These are phyloP conservation scores for Aspergillus olivimuriae DNA, from an alignment of 495 filamentous ascomycete species.

Conservation along the genomic window DNA sequence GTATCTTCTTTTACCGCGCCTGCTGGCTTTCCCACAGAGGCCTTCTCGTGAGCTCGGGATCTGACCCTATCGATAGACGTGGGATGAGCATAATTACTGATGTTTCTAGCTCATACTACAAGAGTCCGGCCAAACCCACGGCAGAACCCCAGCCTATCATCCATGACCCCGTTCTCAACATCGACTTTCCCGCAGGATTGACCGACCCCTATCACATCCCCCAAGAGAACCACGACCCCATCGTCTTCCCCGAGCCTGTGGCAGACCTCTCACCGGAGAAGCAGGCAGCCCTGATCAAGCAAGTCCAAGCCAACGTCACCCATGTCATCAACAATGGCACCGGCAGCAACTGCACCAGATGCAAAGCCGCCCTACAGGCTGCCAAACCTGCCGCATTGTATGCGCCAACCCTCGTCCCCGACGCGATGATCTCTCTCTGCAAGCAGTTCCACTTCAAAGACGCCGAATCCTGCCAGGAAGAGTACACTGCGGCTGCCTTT, in stretches of 20 bases:
- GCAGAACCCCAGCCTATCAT: slow-evolving; percentile 53
- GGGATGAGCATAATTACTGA: neutral
- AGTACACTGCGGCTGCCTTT: slow-evolving; percentile 38
- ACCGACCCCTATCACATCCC: slow-evolving; percentile 50
- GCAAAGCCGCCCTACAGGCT: slow-evolving; percentile 43
- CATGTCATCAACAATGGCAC: slow-evolving; percentile 36
- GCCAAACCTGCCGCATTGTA: slow-evolving; percentile 44
- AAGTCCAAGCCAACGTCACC: slow-evolving; percentile 34
- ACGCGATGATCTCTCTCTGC: slow-evolving; percentile 46
- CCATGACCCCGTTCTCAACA: slow-evolving; percentile 49
- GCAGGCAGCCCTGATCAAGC: slow-evolving; percentile 35
- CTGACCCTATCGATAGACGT: neutral
- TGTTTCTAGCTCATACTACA: slow-evolving; percentile 36
- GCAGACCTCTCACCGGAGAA: slow-evolving; percentile 33
- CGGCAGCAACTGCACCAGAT: slow-evolving; percentile 45
- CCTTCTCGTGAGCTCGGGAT: slow-evolving; percentile 32
- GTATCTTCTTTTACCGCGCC: slow-evolving; percentile 42
- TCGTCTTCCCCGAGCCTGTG: slow-evolving; percentile 40
- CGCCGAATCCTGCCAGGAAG: slow-evolving; percentile 37
- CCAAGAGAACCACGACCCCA: slow-evolving; percentile 38
- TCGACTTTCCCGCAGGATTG: slow-evolving; percentile 50
- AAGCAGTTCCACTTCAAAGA: slow-evolving; percentile 35
- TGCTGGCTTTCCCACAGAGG: slow-evolving; percentile 47
- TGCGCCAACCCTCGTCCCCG: slow-evolving; percentile 42
- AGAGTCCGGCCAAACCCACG: slow-evolving; percentile 44